Base-by-base conservation (phyloP, 2,329 filamentous ascomycete species). In the Esteya vermicola region DNA sequence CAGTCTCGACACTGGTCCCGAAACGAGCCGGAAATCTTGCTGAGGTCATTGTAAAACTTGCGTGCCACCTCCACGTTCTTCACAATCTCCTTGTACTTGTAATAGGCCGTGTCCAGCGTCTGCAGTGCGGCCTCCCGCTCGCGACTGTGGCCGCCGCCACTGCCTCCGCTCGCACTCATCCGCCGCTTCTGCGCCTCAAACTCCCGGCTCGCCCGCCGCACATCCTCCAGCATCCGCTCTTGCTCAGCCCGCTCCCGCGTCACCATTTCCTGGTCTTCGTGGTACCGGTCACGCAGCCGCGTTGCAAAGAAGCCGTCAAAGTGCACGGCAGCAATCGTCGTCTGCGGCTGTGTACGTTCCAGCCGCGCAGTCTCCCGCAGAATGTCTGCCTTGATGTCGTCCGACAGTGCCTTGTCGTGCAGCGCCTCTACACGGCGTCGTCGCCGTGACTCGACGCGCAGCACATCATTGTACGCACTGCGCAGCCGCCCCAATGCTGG, bases 31-130 rank as follows among this genome's bases (percentile, higher is more conserved):
- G 94, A 83, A 46, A 96, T 86, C 58, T 81, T 84, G 35, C 82
- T 84, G 5, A 98, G 69, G 53, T 96, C 88, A 50, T 98, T 98
- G 64, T 96, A 98, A 56, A 98, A 98, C 56, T 91, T 95, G 39
- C 89, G 70, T 1, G 85, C 91, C 0, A 82, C 84, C 48, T 96
- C 89, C 3, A 95, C 69, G 54, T 96, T 94, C 48, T 75, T 84
- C 42, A 94, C 77, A 42, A 96, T 85, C 57, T 98, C 89, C 61
- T 94, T 94, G 65, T 96, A 96, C 60, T 89, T 93, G 58, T 86
- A 78, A 56, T 93, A 96, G 1, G 85, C 89, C 47, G 83, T 86
- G 57, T 96, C 89, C 9, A 98, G 66, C 45, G 73, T 77, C 58
- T 98, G 91, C 36, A 98, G 62, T 0, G 85, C 86, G 49, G 81